Evolutionary conservation across 148 eudicot genomes (phyloP), one percentile per base, ranked within the genome.

Genomic region (Spergularia bocconei): DNA sequence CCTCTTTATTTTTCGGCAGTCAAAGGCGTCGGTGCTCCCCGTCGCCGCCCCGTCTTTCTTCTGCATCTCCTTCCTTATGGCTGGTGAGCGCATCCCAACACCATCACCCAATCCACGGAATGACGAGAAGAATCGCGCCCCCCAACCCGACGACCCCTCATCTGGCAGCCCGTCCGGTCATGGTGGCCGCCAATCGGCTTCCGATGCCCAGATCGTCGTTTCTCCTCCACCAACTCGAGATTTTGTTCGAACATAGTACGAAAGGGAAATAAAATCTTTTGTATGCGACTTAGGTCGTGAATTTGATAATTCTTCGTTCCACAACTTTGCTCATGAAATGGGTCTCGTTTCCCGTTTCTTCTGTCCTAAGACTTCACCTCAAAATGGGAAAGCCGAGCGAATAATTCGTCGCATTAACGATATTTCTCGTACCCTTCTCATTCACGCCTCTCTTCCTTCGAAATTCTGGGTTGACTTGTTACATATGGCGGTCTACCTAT

Each of bases 331-430:
- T 21, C 11, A 2, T 0, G 25, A 67, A 2, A n/a, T 19, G 9
- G 70, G 70, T 0, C n/a, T 67, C 6, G 5, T 67, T 8, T 67
- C 47, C 15, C 55, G 70, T 11, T 41, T 67, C 7, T 67, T 44
- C 15, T 63, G 41, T 15, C 67, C 67, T 25, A 44, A 63, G 11
- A 63, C 67, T 0, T 63, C 67, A 1, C 10, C 67, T 2, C 67
- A 63, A 63, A 63, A 63, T 17, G 67, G 67, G 0, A 63, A 63
- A 36, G 39, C 67, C 16, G 56, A 67, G 19, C 56, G 33, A 0
- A 67, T 67, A 56, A 67, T 67, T 11, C 23, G 69, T 13, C 20
- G 55, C 0, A 44, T 67, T 44, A 67, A 67, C 48, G 52, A 67
- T 39, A 50, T 47, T 0, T 44, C 29, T 39, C 56, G 50, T 67